phyloP scores from a whole-genome alignment of 495 filamentous ascomycete species.

The Daldinia caldariorum region DNA sequence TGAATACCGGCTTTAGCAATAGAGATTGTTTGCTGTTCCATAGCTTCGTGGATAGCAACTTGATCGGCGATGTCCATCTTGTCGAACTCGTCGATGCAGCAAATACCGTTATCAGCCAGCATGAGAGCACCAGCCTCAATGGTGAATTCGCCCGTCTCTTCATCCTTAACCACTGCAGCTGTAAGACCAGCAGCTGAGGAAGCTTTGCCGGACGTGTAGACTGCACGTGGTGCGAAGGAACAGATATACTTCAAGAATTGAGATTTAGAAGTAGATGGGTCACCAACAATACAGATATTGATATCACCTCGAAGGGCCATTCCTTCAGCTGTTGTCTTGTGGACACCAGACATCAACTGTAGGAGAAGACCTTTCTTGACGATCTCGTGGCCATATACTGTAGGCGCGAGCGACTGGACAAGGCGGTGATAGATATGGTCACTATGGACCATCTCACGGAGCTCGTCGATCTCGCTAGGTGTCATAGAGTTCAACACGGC shows the following conservation, averaged over 20 bases:
- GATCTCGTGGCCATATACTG: constrained; percentile 95
- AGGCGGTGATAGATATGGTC: constrained; percentile 95
- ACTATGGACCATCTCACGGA: constrained; percentile 91
- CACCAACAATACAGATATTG: constrained; percentile 98
- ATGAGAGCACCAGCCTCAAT: constrained; percentile 99
- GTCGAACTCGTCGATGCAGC: constrained; percentile 99
- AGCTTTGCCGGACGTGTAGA: constrained; percentile 98
- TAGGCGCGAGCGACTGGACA: constrained; percentile 94
- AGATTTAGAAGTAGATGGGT: constrained; percentile 97
- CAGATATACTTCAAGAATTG: constrained; percentile 99
- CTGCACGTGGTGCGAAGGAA: constrained; percentile 91
- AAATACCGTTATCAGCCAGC: constrained; percentile 97
- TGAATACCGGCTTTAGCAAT: constrained; percentile 99
- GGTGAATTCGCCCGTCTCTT: constrained; percentile 98
- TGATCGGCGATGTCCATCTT: constrained; percentile 99
- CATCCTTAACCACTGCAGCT: constrained; percentile 95
- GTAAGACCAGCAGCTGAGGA: constrained; percentile 98
- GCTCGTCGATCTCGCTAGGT: constrained; percentile 84
- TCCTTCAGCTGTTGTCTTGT: constrained; percentile 88
- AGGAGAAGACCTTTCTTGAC: constrained; percentile 97
- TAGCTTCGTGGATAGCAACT: constrained; percentile 99
- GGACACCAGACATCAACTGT: constrained; percentile 91
- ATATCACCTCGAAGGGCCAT: constrained; percentile 96
- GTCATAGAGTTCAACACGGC: constrained; percentile 86
- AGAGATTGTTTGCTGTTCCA: constrained; percentile 99